Percentiles rank a stretch among this genome's conserved stretches.
Evolutionary conservation across 768 basidiomycete species (phyloP).

Genomic region (Fomitopsis serialis): DNA sequence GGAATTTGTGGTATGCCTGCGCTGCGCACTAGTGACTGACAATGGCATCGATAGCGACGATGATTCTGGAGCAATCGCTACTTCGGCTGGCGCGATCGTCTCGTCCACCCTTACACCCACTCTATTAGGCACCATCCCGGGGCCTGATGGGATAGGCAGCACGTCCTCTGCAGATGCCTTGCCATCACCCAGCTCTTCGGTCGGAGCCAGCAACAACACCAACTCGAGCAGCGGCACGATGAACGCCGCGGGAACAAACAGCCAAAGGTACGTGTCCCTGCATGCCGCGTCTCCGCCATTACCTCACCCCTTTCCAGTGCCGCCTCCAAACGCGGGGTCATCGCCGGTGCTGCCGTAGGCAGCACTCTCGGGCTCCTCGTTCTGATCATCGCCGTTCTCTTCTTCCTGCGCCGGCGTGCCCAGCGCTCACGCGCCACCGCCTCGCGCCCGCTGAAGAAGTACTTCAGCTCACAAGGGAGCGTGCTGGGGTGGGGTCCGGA

Average conservation of each 20-base stretch:
- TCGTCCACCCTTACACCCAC: background rate
- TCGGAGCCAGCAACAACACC: background rate
- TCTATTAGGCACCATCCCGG: background rate
- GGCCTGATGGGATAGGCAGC: no score
- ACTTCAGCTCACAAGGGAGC: background rate
- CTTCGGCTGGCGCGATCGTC: background rate
- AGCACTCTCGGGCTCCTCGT: background rate
- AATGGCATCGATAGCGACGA: background rate
- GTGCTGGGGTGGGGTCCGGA: constrained; percentile 1
- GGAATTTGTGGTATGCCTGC: no score
- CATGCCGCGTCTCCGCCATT: background rate
- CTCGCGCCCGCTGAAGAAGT: background rate
- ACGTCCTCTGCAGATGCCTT: background rate
- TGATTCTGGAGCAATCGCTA: background rate
- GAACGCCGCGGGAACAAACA: background rate
- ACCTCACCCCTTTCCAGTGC: background rate
- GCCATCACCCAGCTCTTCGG: background rate
- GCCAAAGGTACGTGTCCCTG: background rate
- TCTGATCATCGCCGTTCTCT: background rate
- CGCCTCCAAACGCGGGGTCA: background rate
- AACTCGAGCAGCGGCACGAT: background rate
- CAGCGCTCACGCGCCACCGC: background rate
- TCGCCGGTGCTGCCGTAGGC: constrained; percentile 1
- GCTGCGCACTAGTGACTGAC: no score
- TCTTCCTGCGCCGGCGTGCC: background rate